Conservation (phyloP, 768 basidiomycete species). For the Favolaschia claudopus region DNA sequence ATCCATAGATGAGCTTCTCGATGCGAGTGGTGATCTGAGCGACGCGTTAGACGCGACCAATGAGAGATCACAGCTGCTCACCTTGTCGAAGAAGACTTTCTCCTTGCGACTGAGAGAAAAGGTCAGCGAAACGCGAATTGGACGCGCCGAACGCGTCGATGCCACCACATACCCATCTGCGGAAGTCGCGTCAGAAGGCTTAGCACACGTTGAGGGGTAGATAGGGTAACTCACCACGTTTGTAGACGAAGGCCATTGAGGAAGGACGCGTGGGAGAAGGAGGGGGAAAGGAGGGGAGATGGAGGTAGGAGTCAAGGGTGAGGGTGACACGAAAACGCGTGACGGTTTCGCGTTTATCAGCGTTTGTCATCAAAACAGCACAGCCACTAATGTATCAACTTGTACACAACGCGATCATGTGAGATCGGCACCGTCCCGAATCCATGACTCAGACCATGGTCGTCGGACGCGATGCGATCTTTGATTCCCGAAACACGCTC, state of each 20-base stretch:
- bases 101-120: constrained; percentile 74
- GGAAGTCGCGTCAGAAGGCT: constrained; percentile 15
- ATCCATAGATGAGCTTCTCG: constrained; percentile 93
- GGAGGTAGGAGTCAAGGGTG: constrained; percentile 7
- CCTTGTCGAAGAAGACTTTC: constrained; percentile 94
- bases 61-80: constrained; percentile 39
- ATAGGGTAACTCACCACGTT: constrained; percentile 15
- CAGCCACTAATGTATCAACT: constrained; percentile 24
- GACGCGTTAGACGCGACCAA: constrained; percentile 25
- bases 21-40: constrained; percentile 85
- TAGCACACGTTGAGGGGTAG: background rate
- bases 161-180: constrained; percentile 55
- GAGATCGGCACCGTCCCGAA: too few species aligned
- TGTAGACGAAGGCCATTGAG: constrained; percentile 26
- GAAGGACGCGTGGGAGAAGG: background rate
- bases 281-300: background rate
- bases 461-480: too few species aligned
- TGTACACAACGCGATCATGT: too few species aligned
- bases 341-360: constrained; percentile 6
- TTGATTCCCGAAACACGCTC: too few species aligned
- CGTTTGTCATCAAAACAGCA: too few species aligned
- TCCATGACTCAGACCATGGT: too few species aligned
- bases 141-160: constrained; percentile 38
- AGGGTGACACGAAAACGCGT: constrained; percentile 7
- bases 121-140: constrained; percentile 39